Evolutionary conservation across 306 rosid genomes (phyloP), one percentile per base, ranked within the genome.

Genomic region (Trichosanthes cucumerina): DNA sequence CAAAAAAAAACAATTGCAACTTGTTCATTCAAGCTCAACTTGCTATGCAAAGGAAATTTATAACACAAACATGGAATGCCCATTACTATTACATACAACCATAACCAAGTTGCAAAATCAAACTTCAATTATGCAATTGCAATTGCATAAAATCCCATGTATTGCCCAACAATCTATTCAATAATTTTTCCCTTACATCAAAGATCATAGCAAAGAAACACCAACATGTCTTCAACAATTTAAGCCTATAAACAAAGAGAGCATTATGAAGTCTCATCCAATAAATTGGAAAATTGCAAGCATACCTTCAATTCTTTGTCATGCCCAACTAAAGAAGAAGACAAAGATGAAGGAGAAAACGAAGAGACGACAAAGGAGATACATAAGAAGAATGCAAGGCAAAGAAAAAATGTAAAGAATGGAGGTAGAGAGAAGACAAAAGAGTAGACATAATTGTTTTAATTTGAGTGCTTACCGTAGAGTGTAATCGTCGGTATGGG

Each of bases 321-420:
- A 89, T 92, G 92, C 70, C 92, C 97, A 86, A 95, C 96, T 89
- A 95, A 89, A 84, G 90, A 86, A 82, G n/a, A n/a, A n/a, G n/a
- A n/a, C n/a, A n/a, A n/a, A n/a, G n/a, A n/a, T n/a, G n/a, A n/a
- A n/a, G n/a, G n/a, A n/a, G n/a, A n/a, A n/a, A n/a, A n/a, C n/a
- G n/a, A n/a, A n/a, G n/a, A n/a, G n/a, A n/a, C n/a, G n/a, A n/a
- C n/a, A n/a, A n/a, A n/a, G n/a, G n/a, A n/a, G n/a, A n/a, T n/a
- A n/a, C n/a, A n/a, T n/a, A n/a, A n/a, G n/a, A n/a, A n/a, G n/a
- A n/a, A n/a, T n/a, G n/a, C n/a, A n/a, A n/a, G n/a, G n/a, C n/a
- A n/a, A n/a, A n/a, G n/a, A n/a, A n/a, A n/a, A n/a, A n/a, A n/a
- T n/a, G n/a, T n/a, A n/a, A n/a, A n/a, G n/a, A n/a, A n/a, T n/a